Conservation (phyloP, 768 basidiomycete genomes). For the Naganishia onofrii region DNA sequence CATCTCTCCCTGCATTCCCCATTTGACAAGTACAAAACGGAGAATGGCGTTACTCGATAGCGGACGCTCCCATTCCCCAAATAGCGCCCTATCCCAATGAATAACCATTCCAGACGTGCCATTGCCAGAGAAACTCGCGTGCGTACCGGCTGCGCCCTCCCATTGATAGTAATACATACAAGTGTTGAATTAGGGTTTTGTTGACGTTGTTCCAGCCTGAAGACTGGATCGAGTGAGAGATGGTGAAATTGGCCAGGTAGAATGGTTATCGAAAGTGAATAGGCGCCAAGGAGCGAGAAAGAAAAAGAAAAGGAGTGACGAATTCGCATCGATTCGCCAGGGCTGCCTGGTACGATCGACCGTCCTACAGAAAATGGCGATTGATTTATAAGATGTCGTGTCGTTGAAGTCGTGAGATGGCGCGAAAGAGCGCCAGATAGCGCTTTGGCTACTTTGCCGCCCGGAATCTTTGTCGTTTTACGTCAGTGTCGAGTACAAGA, state of each 20-base stretch:
- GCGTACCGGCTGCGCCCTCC: background rate
- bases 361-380: conserved; percentile 24
- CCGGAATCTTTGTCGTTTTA: conserved; percentile 19
- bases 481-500: conserved; percentile 51
- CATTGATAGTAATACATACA: conserved; percentile 14
- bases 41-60: background rate
- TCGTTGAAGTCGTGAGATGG: conserved; percentile 24
- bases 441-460: background rate
- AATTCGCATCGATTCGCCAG: conserved; percentile 25
- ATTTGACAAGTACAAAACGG: background rate
- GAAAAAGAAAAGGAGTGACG: background rate
- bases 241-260: background rate
- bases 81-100: background rate
- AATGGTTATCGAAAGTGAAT: conserved; percentile 5
- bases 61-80: background rate
- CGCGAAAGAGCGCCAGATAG: background rate
- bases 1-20: background rate
- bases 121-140: conserved; percentile 1
- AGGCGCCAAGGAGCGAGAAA: conserved; percentile 1
- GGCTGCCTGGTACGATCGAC: conserved; percentile 27
- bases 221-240: background rate
- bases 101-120: background rate
- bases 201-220: background rate
- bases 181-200: conserved; percentile 11
- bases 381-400: conserved; percentile 20